Conservation (phyloP, 2,329 filamentous ascomycete genomes). For the Neofusicoccum sp. region DNA sequence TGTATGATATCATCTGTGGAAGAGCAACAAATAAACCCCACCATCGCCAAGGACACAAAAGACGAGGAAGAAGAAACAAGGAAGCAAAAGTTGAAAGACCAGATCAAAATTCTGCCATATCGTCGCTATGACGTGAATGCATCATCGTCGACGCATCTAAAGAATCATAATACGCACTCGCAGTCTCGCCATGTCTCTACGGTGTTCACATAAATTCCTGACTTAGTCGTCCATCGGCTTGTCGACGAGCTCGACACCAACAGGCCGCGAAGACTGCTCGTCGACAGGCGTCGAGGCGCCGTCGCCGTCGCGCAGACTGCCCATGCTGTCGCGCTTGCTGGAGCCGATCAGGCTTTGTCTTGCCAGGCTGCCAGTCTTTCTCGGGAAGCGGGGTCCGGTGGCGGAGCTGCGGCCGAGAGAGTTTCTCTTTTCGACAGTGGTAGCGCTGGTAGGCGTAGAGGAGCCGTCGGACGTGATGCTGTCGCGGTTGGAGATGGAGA, state of each 20-base stretch:
- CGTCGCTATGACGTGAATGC: constrained; percentile 6
- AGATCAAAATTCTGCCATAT: neutral
- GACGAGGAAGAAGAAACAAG: neutral
- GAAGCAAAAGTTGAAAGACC: neutral
- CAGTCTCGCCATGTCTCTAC: neutral
- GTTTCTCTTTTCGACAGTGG: constrained; percentile 59
- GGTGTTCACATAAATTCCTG: neutral
- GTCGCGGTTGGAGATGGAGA: constrained; percentile 20
- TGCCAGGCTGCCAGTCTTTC: constrained; percentile 52
- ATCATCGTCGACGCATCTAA: constrained; percentile 3
- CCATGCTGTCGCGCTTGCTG: constrained; percentile 30
- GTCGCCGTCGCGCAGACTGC: constrained; percentile 25
- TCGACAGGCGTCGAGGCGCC: constrained; percentile 40
- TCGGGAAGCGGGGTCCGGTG: constrained; percentile 46
- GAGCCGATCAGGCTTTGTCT: constrained; percentile 32
- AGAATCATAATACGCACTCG: constrained; percentile 4
- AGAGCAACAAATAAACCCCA: neutral
- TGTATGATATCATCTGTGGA: constrained; percentile 16
- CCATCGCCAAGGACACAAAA: neutral
- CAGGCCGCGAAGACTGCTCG: constrained; percentile 35
- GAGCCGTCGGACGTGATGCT: constrained; percentile 17
- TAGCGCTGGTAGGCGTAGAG: constrained; percentile 27
- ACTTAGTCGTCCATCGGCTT: constrained; percentile 72
- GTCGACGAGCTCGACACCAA: constrained; percentile 68
- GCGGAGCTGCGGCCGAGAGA: constrained; percentile 56